phyloP scores from a whole-genome alignment of 2,329 filamentous ascomycete genomes.

The Nannizziopsis barbatae region DNA sequence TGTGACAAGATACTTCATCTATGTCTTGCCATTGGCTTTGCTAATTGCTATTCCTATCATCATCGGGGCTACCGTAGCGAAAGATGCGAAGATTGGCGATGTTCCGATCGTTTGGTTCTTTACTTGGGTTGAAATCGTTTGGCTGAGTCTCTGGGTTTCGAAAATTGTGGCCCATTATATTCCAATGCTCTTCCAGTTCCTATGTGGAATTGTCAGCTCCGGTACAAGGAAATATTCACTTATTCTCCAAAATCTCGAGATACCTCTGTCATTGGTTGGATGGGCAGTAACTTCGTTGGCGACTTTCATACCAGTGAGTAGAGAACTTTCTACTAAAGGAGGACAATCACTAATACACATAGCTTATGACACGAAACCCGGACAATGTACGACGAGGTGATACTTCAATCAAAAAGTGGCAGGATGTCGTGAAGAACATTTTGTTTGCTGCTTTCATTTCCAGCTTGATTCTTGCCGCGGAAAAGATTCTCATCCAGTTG shows the following conservation, averaged over 20 bases:
- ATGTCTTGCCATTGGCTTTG: slow-evolving; percentile 47
- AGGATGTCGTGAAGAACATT: slow-evolving; percentile 46
- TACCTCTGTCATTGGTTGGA: slow-evolving; percentile 49
- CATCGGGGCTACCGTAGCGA: slow-evolving; percentile 44
- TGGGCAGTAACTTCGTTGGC: slow-evolving; percentile 51
- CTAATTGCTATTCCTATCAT: slow-evolving; percentile 54
- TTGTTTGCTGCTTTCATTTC: slow-evolving; percentile 48
- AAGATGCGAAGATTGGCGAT: slow-evolving; percentile 42
- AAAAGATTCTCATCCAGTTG: slow-evolving; percentile 52
- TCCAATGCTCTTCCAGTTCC: slow-evolving; percentile 49
- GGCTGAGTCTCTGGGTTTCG: slow-evolving; percentile 52
- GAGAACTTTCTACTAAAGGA: neutral
- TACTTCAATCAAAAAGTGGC: slow-evolving; percentile 38
- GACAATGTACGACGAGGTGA: slow-evolving; percentile 23
- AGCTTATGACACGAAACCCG: slow-evolving; percentile 38
- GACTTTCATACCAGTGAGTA: slow-evolving; percentile 45
- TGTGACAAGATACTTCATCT: slow-evolving; percentile 52
- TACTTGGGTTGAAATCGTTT: slow-evolving; percentile 54
- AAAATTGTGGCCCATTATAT: slow-evolving; percentile 50
- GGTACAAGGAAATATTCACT: slow-evolving; percentile 54
- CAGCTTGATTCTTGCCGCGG: slow-evolving; percentile 46
- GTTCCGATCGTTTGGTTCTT: slow-evolving; percentile 52
- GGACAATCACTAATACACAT: slow-evolving; percentile 4
- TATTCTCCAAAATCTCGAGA: slow-evolving; percentile 48
- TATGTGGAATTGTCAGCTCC: slow-evolving; percentile 53